phyloP scores from a whole-genome alignment of 2,329 filamentous ascomycete genomes.

The Xylariaceae sp. region DNA sequence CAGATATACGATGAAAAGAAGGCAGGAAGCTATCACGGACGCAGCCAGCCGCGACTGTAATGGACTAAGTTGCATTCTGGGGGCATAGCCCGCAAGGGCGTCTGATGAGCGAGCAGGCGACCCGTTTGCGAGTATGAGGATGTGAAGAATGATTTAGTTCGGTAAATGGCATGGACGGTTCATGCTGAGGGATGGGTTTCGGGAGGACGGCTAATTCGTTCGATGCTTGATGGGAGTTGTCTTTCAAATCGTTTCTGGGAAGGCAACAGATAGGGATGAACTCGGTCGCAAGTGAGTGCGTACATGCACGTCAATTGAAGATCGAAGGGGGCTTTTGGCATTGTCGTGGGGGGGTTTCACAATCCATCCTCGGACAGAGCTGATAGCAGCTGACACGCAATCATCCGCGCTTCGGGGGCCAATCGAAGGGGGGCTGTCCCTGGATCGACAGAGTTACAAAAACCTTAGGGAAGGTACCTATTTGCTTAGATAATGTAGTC shows the following conservation, averaged over 20 bases:
- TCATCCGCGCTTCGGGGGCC: too few species aligned
- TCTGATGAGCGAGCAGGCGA: slow-evolving; percentile 8
- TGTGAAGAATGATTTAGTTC: background rate
- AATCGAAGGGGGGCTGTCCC: too few species aligned
- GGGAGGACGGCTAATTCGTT: background rate
- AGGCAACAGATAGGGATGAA: background rate
- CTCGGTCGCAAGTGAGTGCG: background rate
- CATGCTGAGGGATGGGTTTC: background rate
- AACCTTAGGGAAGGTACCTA: too few species aligned
- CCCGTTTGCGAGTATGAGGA: too few species aligned
- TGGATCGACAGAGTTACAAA: too few species aligned
- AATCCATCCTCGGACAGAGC: background rate
- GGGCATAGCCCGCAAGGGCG: slow-evolving; percentile 39
- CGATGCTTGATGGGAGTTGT: background rate
- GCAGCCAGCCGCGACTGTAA: slow-evolving; percentile 69
- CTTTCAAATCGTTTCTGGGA: too few species aligned
- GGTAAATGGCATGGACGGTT: background rate
- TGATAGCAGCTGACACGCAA: too few species aligned
- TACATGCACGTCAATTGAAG: background rate
- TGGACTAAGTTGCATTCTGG: slow-evolving; percentile 57
- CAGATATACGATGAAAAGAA: slow-evolving; percentile 58
- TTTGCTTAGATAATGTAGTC: too few species aligned
- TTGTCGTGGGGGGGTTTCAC: slow-evolving; percentile 1
- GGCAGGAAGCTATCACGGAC: slow-evolving; percentile 56
- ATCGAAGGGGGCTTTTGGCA: background rate